A percentile compares a stretch with the other conserved stretches of the same genome.
Evolutionary conservation across 108 stramenopile genomes (phyloP).

Genomic region (Aurantiochytrium sp.): DNA sequence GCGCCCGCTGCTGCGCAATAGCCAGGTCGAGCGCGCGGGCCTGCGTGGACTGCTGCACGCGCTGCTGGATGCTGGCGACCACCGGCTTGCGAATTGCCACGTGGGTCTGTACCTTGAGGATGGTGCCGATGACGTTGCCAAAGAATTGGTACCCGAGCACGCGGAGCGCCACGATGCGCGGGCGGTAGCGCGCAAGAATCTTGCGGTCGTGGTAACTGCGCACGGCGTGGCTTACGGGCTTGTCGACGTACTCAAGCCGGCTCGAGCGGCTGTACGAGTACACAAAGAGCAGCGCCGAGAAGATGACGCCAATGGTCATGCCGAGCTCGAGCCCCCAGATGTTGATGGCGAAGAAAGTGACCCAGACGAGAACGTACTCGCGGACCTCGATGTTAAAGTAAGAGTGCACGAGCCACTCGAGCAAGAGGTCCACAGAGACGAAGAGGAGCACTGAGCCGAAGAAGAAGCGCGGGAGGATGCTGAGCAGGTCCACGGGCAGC

Average conservation of each 20-base stretch:
- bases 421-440: conserved; percentile 83
- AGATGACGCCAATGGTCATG: conserved; percentile 67
- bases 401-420: conserved; percentile 88
- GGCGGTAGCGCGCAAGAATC: neutral
- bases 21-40: neutral
- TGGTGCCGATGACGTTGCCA: conserved; percentile 7
- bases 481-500: conserved; percentile 69
- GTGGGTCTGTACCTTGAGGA: neutral
- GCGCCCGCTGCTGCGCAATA: neutral
- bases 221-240: conserved; percentile 5
- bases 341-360: conserved; percentile 76
- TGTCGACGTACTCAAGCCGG: neutral
- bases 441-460: conserved; percentile 83
- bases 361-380: conserved; percentile 73
- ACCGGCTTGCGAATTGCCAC: neutral
- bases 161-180: conserved; percentile 11
- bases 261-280: neutral
- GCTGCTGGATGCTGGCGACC: neutral
- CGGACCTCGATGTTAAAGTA: conserved; percentile 64
- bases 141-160: conserved; percentile 17
- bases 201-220: conserved; percentile 10
- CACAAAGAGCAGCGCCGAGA: conserved; percentile 39
- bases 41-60: neutral
- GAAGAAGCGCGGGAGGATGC: conserved; percentile 83
- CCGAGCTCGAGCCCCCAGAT: conserved; percentile 78